Base-by-base conservation (phyloP, 441 rosid genomes). In the Populus hybrid region DNA sequence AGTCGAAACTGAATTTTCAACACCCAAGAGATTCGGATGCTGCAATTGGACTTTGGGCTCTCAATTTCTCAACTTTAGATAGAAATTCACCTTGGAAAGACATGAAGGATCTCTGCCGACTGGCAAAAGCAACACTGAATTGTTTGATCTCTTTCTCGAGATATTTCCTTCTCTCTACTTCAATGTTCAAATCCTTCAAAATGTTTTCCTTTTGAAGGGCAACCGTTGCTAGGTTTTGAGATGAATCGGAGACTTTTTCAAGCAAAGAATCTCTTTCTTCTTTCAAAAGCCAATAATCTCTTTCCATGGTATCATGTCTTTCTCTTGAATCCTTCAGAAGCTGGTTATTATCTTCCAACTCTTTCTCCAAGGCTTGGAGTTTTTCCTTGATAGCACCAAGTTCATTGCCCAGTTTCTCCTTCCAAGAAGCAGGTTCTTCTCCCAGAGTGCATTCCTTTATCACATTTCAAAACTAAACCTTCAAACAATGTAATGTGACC, bases 91-190 rank as follows among this genome's bases (percentile, higher is more conserved):
- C 82, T 14, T 89, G 89, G 72, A 93, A 87, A 69, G 93, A 87
- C 76, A 82, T 42, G 2, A 88, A 80, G 65, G 91, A 90, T 68
- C 70, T 90, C 83, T 93, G 96, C 68, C 93, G 84, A 21, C 73
- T 82, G 14, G 89, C 89, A 50, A 92, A 91, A 74, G 94, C 92
- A 18, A 75, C 65, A 79, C 89, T 86, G 76, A 94, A 87, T 78
- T 89, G 86, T 86, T 91, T 93, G 29, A 92, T 85, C 85, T 93
- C 91, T 80, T 89, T 93, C 79, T 89, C 90, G 6, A 95, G 86
- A 77, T 83, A 81, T 78, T 83, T 91, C 81, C 92, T 89, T 78
- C 88, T 83, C 80, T 73, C 83, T 21, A 84, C 84, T 90, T 92
- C 94, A 35, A 66, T 69, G 66, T 82, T 87, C 73, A 92, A 80